These are phyloP conservation scores for Mortierella sp. DNA, from an alignment of 371 early-diverging fungal species.

Conservation along the genomic window DNA sequence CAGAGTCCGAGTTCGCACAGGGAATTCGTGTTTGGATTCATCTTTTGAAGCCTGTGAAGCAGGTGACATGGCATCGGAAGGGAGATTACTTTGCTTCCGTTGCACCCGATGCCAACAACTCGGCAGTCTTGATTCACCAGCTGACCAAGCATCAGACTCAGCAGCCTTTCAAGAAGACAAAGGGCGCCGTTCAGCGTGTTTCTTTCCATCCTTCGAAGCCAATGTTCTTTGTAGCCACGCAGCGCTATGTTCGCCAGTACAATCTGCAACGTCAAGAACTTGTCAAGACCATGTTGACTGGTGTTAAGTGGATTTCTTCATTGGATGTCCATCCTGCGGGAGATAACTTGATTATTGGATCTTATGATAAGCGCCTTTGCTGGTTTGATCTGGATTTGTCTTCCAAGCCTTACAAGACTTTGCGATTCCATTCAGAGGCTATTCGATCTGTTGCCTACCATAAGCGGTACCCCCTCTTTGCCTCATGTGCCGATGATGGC, in stretches of 20 bases:
- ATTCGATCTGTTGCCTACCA: constrained; percentile 91
- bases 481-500: constrained; percentile 94
- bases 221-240: constrained; percentile 93
- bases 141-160: constrained; percentile 88
- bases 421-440: constrained; percentile 90
- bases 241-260: constrained; percentile 92
- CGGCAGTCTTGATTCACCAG: constrained; percentile 92
- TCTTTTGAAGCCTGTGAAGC: constrained; percentile 73
- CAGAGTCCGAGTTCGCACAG: constrained; percentile 59
- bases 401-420: constrained; percentile 89
- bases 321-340: constrained; percentile 93
- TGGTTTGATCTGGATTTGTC: constrained; percentile 98
- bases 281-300: constrained; percentile 82
- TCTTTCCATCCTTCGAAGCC: constrained; percentile 96
- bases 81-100: constrained; percentile 96
- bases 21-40: constrained; percentile 65
- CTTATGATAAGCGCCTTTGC: constrained; percentile 91
- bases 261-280: constrained; percentile 90
- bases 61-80: constrained; percentile 94
- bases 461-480: constrained; percentile 92
- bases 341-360: constrained; percentile 95
- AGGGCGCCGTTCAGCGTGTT: constrained; percentile 89
- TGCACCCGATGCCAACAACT: constrained; percentile 71
- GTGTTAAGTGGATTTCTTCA: constrained; percentile 94
- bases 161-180: constrained; percentile 87